A percentile compares a stretch with the other conserved stretches of the same genome.
Conservation (phyloP, 768 basidiomycete genomes). For the Russula emetica region DNA sequence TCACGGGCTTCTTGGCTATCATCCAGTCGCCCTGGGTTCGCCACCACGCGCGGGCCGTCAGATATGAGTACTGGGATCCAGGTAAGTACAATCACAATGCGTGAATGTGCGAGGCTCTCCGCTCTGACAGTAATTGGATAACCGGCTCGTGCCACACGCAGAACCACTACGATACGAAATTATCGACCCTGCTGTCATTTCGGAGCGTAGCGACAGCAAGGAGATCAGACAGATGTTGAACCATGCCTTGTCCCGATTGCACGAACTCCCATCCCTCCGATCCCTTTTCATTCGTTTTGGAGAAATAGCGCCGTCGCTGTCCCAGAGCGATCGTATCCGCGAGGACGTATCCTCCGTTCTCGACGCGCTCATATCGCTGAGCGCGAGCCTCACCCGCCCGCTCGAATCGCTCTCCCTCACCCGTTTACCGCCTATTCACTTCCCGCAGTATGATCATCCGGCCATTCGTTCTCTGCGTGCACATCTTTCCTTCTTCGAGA, state of each 20-base stretch:
- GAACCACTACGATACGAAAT: conserved; percentile 15
- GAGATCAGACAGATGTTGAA: conserved; percentile 4
- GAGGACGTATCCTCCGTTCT: conserved; percentile 17
- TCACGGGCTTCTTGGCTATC: conserved; percentile 4
- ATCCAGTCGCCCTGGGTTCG: conserved; percentile 16
- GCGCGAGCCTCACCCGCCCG: background rate
- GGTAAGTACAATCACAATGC: conserved; percentile 3
- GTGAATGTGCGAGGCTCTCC: background rate
- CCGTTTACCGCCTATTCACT: conserved; percentile 15
- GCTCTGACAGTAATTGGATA: too few species aligned
- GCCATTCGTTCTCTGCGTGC: background rate
- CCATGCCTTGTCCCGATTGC: conserved; percentile 8
- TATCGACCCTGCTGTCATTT: background rate
- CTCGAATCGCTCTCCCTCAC: conserved; percentile 14
- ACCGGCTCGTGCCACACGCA: background rate
- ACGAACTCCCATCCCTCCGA: conserved; percentile 14
- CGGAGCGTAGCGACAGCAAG: background rate
- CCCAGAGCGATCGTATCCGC: background rate
- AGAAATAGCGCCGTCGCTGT: background rate
- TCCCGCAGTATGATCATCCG: conserved; percentile 10
- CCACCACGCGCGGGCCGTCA: conserved; percentile 2
- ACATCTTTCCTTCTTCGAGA: conserved; percentile 8
- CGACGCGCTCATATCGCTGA: conserved; percentile 3
- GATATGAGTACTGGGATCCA: conserved; percentile 24
- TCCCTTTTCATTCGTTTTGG: conserved; percentile 20